Percentiles rank a stretch among this genome's conserved stretches.
Evolutionary conservation across 768 basidiomycete genomes (phyloP).

Genomic region (Gloeopeniophorella convolvens): DNA sequence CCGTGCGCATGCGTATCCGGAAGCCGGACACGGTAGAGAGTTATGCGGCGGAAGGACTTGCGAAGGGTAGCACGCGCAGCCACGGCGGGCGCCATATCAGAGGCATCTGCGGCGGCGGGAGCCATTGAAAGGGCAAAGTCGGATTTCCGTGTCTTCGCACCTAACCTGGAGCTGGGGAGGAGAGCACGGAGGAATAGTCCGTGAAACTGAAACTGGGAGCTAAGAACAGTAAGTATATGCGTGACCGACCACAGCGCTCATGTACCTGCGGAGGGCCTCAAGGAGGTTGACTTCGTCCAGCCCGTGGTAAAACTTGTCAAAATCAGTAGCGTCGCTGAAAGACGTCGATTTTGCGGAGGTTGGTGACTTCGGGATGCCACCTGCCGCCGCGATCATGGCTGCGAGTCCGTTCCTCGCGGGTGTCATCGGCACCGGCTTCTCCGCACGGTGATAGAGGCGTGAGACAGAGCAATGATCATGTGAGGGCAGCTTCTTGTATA

Average conservation of each 20-base stretch:
- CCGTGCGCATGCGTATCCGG: conserved; percentile 88
- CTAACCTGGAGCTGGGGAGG: conserved; percentile 69
- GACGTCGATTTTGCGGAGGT: conserved; percentile 25
- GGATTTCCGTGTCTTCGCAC: conserved; percentile 57
- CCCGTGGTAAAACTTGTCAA: conserved; percentile 35
- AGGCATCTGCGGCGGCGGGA: conserved; percentile 36
- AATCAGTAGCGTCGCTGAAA: conserved; percentile 29
- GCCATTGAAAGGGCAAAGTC: conserved; percentile 52
- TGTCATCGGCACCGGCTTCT: conserved; percentile 53
- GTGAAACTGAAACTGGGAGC: conserved; percentile 45
- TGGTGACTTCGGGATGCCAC: conserved; percentile 29
- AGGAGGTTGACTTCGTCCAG: conserved; percentile 66
- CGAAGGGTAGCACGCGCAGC: conserved; percentile 60
- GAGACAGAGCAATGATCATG: conserved; percentile 69
- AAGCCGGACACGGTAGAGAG: conserved; percentile 77
- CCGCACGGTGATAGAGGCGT: conserved; percentile 90
- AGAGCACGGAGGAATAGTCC: conserved; percentile 30
- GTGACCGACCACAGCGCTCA: too few relatives aligned
- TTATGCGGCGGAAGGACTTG: conserved; percentile 79
- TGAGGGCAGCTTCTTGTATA: conserved; percentile 55
- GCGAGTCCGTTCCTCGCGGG: conserved; percentile 32
- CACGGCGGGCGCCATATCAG: conserved; percentile 11
- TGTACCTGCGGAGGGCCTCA: conserved; percentile 54
- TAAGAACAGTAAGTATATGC: conserved; percentile 22
- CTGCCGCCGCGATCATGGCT: conserved; percentile 29